Conservation (phyloP, 495 filamentous ascomycete genomes). For the Trichoderma virens region DNA sequence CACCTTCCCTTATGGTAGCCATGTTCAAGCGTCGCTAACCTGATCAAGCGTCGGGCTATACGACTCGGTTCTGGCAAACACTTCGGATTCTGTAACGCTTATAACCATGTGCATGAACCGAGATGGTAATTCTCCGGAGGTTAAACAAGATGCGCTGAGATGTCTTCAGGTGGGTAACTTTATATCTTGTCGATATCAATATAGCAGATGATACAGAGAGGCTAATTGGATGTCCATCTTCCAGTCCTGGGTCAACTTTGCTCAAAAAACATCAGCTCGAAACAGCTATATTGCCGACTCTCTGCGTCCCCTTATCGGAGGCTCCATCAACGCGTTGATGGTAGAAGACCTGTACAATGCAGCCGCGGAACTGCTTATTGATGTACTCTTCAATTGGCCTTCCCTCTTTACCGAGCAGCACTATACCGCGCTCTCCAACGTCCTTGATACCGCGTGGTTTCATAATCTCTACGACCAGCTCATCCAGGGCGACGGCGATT, state of each 20-base stretch:
- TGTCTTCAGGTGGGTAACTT: slow-evolving; percentile 48
- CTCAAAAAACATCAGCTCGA: slow-evolving; percentile 49
- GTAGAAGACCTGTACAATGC: slow-evolving; percentile 46
- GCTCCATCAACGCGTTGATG: slow-evolving; percentile 49
- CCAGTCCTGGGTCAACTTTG: slow-evolving; percentile 62
- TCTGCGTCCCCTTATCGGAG: slow-evolving; percentile 46
- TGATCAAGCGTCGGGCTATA: slow-evolving; percentile 33
- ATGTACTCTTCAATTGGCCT: slow-evolving; percentile 56
- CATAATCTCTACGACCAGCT: slow-evolving; percentile 43
- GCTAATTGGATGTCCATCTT: slow-evolving; percentile 10
- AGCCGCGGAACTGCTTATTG: slow-evolving; percentile 56
- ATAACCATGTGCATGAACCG: slow-evolving; percentile 31
- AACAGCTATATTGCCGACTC: slow-evolving; percentile 44
- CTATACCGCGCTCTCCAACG: slow-evolving; percentile 42
- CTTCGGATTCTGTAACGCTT: slow-evolving; percentile 40
- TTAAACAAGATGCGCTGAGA: slow-evolving; percentile 44
- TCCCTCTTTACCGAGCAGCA: slow-evolving; percentile 51
- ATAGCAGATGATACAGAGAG: slow-evolving; percentile 1
- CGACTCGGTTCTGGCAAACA: slow-evolving; percentile 41
- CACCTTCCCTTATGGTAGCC: slow-evolving; percentile 1
- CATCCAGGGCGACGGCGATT: slow-evolving; percentile 51
- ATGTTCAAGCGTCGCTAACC: slow-evolving; percentile 5
- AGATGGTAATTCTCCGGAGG: slow-evolving; percentile 13
- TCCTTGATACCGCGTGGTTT: slow-evolving; percentile 52
- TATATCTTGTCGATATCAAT: not conserved